phyloP scores from a whole-genome alignment of 441 rosid species.

The Lepidium campestre region DNA sequence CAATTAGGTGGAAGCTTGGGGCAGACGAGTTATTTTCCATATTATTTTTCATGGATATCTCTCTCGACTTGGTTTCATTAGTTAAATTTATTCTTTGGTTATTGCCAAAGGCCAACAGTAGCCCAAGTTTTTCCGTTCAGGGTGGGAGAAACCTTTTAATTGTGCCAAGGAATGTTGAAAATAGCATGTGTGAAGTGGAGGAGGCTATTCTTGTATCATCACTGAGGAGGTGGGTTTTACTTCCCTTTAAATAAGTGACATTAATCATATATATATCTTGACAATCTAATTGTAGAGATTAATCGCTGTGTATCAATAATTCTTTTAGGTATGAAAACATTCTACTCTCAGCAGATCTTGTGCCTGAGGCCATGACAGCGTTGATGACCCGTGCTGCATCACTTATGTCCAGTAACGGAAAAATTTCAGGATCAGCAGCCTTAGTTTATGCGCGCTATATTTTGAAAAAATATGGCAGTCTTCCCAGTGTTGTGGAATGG shows the following conservation, averaged over 20 bases:
- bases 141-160: slow-evolving; percentile 64
- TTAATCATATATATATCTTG: neutral
- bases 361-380: slow-evolving; percentile 82
- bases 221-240: slow-evolving; percentile 62
- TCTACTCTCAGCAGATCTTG: slow-evolving; percentile 76
- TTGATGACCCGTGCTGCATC: slow-evolving; percentile 59
- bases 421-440: slow-evolving; percentile 64
- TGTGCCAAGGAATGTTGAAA: slow-evolving; percentile 64
- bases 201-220: slow-evolving; percentile 82
- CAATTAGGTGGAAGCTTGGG: slow-evolving; percentile 80
- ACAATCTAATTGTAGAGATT: neutral
- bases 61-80: slow-evolving; percentile 72
- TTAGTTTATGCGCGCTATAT: slow-evolving; percentile 76
- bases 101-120: slow-evolving; percentile 70
- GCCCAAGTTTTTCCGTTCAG: slow-evolving; percentile 55
- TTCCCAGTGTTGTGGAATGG: slow-evolving; percentile 91
- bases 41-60: slow-evolving; percentile 75
- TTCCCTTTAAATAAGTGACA: neutral
- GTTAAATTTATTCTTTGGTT: slow-evolving; percentile 86
- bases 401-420: slow-evolving; percentile 61
- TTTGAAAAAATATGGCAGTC: slow-evolving; percentile 64
- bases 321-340: slow-evolving; percentile 84
- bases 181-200: slow-evolving; percentile 69
- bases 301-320: slow-evolving; percentile 10
- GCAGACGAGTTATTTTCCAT: slow-evolving; percentile 85